Evolutionary conservation across 352 stramenopile species (phyloP), one percentile per base, ranked within the genome.

Genomic region (Globisporangium sylvaticum): DNA sequence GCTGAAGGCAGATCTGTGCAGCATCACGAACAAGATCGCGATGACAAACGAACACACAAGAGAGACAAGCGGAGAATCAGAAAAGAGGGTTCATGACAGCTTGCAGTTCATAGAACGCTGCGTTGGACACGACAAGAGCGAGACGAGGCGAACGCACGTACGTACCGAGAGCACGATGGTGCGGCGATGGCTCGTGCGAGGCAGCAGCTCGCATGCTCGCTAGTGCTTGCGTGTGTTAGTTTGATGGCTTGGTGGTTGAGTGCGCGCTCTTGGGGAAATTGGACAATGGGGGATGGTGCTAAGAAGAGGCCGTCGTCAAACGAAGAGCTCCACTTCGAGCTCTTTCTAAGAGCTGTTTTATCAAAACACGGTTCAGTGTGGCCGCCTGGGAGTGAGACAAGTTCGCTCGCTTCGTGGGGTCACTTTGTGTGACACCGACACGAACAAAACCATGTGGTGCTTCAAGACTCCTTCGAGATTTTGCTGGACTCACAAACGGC

Each of bases 1-100:
- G 46, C 15, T 15, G 59, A 65, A 12, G 29, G n/a, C 29, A 58
- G 59, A 34, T 65, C 46, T 65, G 29, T 20, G 14, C 29, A 44
- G 37, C 12, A 44, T 44, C 37, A 44, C 37, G 12, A 44, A 44
- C 37, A 44, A 20, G 22, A 44, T 6, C 6, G 31, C 25, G 31
- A 32, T 29, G n/a, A 18, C 48, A 10, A 32, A 32, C 24, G 3
- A 14, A 10, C 18, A 12, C 24, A 57, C 12, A 31, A 39, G 1
- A 39, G 25, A 58, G 15, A 32, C 37, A 15, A 15, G 14, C 37
- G 4, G n/a, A 56, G 7, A 15, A 27, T 54, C 9, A 54, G 46
- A n/a, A 25, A 15, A 27, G 20, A 14, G 46, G 20, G n/a, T 22
- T 20, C 31, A 37, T 8, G 31, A 8, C 31, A 37, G 1, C 31